Evolutionary conservation across 108 stramenopile genomes (phyloP).

Genomic region (Heterococcus sp.): DNA sequence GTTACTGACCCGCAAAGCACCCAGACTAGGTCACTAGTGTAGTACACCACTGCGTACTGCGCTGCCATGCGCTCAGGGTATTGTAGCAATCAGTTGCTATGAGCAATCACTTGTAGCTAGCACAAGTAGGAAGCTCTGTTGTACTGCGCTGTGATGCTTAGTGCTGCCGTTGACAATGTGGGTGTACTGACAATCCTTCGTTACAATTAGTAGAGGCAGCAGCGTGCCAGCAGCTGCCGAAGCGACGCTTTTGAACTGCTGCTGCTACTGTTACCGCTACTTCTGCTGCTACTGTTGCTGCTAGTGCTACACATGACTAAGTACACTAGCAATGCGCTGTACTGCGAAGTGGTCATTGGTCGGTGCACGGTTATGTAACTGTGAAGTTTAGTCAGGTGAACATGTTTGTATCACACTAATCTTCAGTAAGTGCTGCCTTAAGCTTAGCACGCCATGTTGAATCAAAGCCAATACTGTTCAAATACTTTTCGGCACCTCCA

Average conservation of each 20-base stretch:
- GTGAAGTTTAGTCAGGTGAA: no score
- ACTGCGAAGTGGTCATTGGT: no score
- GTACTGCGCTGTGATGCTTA: no score
- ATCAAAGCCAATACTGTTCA: slow-evolving; percentile 47
- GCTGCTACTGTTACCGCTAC: not conserved
- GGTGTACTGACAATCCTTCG: not conserved
- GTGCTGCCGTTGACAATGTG: no score
- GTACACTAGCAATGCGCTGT: no score
- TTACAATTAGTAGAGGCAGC: not conserved
- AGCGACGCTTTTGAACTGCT: not conserved
- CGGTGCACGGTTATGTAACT: no score
- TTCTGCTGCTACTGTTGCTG: no score
- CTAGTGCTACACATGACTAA: no score
- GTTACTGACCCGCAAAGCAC: not conserved
- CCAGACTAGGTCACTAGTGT: not conserved
- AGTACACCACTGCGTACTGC: not conserved
- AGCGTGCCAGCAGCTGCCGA: not conserved
- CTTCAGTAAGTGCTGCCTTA: slow-evolving; percentile 6
- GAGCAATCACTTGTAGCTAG: not conserved
- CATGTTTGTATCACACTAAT: no score
- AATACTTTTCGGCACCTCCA: slow-evolving; percentile 30
- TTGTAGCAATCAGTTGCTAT: not conserved
- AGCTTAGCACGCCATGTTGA: slow-evolving; percentile 12
- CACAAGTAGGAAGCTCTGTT: no score
- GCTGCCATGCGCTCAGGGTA: not conserved